Percentiles rank a stretch among this genome's conserved stretches.
Conservation (phyloP, 2,329 filamentous ascomycete species). For the Verticillium tricorpus region DNA sequence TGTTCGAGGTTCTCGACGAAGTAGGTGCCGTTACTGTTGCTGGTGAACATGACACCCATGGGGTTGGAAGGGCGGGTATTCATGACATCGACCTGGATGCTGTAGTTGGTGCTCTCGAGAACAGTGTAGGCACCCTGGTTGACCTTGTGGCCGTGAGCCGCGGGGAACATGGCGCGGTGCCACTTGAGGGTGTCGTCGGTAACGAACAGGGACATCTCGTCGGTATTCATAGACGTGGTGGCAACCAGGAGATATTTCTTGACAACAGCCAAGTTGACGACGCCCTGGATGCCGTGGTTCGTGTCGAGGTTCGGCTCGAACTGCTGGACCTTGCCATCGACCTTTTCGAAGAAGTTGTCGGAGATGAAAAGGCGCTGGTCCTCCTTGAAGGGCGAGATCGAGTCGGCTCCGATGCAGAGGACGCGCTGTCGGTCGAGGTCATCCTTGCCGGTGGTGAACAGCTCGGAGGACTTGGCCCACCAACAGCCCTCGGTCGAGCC, state of each 20-base stretch:
- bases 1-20: conserved; percentile 90
- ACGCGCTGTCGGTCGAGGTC: conserved; percentile 66
- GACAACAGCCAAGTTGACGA: conserved; percentile 76
- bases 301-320: conserved; percentile 75
- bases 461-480: conserved; percentile 76
- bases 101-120: conserved; percentile 94
- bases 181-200: conserved; percentile 78
- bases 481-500: conserved; percentile 70
- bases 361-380: conserved; percentile 78
- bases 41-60: conserved; percentile 88
- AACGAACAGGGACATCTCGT: conserved; percentile 89
- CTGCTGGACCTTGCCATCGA: conserved; percentile 47
- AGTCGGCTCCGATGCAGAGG: conserved; percentile 74
- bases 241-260: conserved; percentile 86
- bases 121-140: conserved; percentile 88
- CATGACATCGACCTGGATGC: conserved; percentile 93
- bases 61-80: conserved; percentile 58
- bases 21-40: conserved; percentile 95
- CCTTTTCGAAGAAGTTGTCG: conserved; percentile 70
- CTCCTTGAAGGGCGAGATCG: conserved; percentile 64
- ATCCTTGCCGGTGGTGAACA: conserved; percentile 66
- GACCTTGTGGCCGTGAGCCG: conserved; percentile 63
- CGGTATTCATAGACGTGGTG: conserved; percentile 70
- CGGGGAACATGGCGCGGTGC: conserved; percentile 87
- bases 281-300: conserved; percentile 69